Evolutionary conservation across 129 eudicot genomes (phyloP), one percentile per base, ranked within the genome.

Genomic region (Mikania micrantha): DNA sequence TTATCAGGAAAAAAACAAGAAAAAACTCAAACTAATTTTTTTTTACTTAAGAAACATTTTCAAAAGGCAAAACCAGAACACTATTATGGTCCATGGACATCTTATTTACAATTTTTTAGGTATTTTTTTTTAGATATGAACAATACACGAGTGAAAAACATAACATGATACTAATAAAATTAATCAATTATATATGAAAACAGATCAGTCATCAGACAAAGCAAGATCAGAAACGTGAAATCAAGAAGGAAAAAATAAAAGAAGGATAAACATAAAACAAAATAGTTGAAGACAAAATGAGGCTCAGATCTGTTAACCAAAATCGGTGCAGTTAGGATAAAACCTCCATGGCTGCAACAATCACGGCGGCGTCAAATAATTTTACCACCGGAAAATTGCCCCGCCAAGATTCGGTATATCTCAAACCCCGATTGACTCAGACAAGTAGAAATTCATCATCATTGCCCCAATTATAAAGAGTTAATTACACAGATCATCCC

Each of bases 281-380:
- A 4, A 9, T 8, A 0, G 15, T 52, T 52, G 31, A 22, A 11
- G 32, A 53, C 9, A 53, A 0, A 53, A 22, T 24, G 60, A 53
- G 60, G 60, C 60, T 53, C 60, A 24, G 60, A 53, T 53, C 34
- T 53, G 34, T 53, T 8, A 53, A 53, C 24, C 9, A 52, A 0
- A 53, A 53, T 27, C 60, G 60, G 60, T 53, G 16, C 5, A 9
- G 12, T 21, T 22, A 4, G 60, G 60, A 53, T 53, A 53, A 22
- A 53, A 53, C 60, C 60, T 53, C 60, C 60, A 53, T 53, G 60
- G 60, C 60, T 53, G 60, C 60, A 53, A 53, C 1, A 53, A 22
- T 53, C 60, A 53, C 60, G n/a, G 60, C 32, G n/a, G 60, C 32
- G 22, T 21, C 15, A 10, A 22, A 9, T 3, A 0, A 21, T 21